Base-by-base conservation (phyloP, 129 eudicot genomes). In the Flaveria robusta region DNA sequence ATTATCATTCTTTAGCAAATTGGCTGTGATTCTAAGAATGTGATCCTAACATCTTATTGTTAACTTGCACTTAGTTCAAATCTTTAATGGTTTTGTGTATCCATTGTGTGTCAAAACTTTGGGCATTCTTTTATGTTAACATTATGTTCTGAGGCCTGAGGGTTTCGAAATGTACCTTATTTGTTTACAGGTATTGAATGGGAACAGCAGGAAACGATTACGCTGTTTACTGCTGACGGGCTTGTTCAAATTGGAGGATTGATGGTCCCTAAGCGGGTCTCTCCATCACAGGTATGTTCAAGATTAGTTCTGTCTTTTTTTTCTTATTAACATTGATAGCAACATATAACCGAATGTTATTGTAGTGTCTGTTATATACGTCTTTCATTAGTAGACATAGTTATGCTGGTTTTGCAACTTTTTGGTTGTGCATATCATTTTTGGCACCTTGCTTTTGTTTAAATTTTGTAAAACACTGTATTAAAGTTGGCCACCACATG, bases 221-320 rank as follows among this genome's bases (percentile, higher is more conserved):
- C 99, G n/a, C 74, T 95, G 79, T 91, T 95, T 78, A 95, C 99
- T 62, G 62, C 93, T 31, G 99, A 95, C 45, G 99, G 99, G 46
- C 90, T 95, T 64, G 78, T 95, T 77, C 99, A 95, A 63, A 86
- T 95, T 22, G 99, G 99, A 47, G 99, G 99, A 47, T 86, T 90
- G 46, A 75, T 95, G 84, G 91, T 91, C 43, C 97, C 96, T 46
- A 85, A 85, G 55, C 97, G 92, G 2, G 79, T 89, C 51, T 72
- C 97, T 81, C 73, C 97, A 29, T 52, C 90, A 74, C 90, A 86
- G 83, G 98, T 95, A 84, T 68, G 85, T 75, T 50, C 41, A 74
- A 66, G 55, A 76, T 71, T 64, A 6, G 5, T 42, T 69, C 52
- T 41, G 37, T 34, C 31, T 9, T 27, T 9, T 54, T 52, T 2